Evolutionary conservation across 306 rosid genomes (phyloP), one percentile per base, ranked within the genome.

Genomic region (Lablab purpureus): DNA sequence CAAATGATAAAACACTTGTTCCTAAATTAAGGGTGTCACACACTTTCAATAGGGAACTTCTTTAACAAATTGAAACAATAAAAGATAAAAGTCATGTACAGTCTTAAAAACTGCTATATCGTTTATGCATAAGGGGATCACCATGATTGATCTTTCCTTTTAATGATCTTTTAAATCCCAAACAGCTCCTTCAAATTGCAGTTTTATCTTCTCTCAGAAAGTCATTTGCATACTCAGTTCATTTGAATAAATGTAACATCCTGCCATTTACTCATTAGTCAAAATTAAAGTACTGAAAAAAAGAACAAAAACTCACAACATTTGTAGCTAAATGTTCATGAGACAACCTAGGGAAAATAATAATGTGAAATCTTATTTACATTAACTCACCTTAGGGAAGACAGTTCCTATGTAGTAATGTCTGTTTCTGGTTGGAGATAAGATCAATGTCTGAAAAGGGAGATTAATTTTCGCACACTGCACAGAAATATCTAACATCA

Each of bases 391-490:
- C 80, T 12, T 10, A 18, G 56, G 40, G 15, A 74, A 81, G 32
- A 82, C 4, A 14, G n/a, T 21, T 66, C 84, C 90, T 47, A 36
- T 28, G 65, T 58, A 82, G 25, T 19, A 19, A 25, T 14, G 2
- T 51, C 32, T 22, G 6, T 22, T 22, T 11, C 37, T 77, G 0
- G 79, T 43, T 3, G 86, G 76, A 8, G 46, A 19, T 6, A 87
- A 0, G 7, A 76, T 60, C 40, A 79, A 21, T 0, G 18, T 12
- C 5, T 82, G 83, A 0, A 18, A 60, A 0, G 80, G 50, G 23
- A 82, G 19, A 23, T 21, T 10, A 76, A 84, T 19, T 60, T 49
- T 60, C 0, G 59, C 73, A 67, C 81, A 46, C 87, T 84, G 76
- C 78, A 80, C 52, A 14, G 7, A 60, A 5, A 60, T 60, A 60